Evolutionary conservation across 768 basidiomycete species (phyloP), one percentile per base, ranked within the genome.

Genomic region (Kwoniella dejecticola): DNA sequence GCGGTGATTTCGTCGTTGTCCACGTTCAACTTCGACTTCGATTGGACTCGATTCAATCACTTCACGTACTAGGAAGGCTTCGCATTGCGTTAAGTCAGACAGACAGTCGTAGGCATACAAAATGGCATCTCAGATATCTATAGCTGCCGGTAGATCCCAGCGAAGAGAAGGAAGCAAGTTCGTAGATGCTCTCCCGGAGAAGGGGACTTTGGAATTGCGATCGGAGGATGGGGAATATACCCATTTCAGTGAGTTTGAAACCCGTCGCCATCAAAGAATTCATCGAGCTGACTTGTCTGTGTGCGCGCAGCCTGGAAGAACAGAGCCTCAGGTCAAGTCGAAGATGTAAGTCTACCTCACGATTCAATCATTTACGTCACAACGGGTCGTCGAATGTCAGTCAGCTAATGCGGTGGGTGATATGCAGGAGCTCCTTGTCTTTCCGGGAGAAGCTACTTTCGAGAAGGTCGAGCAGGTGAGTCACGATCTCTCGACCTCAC

Each of bases 361-460:
- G n/a, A n/a, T n/a, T n/a, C n/a, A n/a, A n/a, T n/a, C n/a, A n/a
- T n/a, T n/a, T n/a, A n/a, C n/a, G n/a, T n/a, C n/a, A n/a, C n/a
- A n/a, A n/a, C n/a, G n/a, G n/a, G n/a, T n/a, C n/a, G n/a, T n/a
- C n/a, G n/a, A n/a, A n/a, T n/a, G n/a, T n/a, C n/a, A n/a, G n/a
- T 11, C 8, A 24, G 44, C 21, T 54, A 52, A 62, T 52, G 45
- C 47, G 8, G 5, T 19, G 8, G 29, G 49, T 31, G 50, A 66
- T n/a, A 38, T 50, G 17, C 1, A 91, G 89, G 92, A 96, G 71
- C 80, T 93, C 56, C 91, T 95, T 64, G 80, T 95, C 54, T 90
- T 94, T 77, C 90, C 91, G 0, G 84, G 85, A 1, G 92, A 96
- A 78, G 91, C 92, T 3, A 84, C 83, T 0, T 91, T 96, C 74